Base-by-base conservation (phyloP, 148 eudicot species). In the Oxyria digyna region DNA sequence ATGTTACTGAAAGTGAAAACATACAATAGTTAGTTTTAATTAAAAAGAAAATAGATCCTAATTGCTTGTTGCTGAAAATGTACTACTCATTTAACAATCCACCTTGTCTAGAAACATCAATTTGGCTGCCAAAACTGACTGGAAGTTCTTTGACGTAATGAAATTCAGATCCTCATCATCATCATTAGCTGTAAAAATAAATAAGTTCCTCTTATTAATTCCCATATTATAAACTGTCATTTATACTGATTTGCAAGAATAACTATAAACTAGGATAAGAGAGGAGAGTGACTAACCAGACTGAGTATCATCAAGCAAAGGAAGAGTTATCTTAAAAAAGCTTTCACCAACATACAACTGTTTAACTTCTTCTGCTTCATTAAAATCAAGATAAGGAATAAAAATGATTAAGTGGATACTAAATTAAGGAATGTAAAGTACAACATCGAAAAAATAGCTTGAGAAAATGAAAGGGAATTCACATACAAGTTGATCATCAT, bases 401-500 rank as follows among this genome's bases (percentile, higher is more conserved):
- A 59, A 59, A 29, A 29, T 27, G 38, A 31, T 31, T 59, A 2
- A 9, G 37, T 59, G 20, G 20, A 4, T 59, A 0, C 35, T 14
- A 14, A 18, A 59, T 6, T 29, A 27, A 14, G 65, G 37, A 59
- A 29, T 14, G 15, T 15, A 40, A 20, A 55, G 43, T 68, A 70
- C 32, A 71, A 66, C 26, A 38, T 21, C 42, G 11, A 67, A 42
- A 29, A 43, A 55, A 17, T 17, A 62, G 42, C 38, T 2, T 0
- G 29, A n/a, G 15, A 17, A 37, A 8, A 67, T 49, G 65, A 35
- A 69, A 37, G 24, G 42, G 63, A 67, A n/a, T 74, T 31, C 38
- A 78, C 92, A 73, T 73, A 94, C 99, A 69, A 64, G 71, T 50
- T 90, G 75, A 74, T 89, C 96, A 71, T 89, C 96, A 75, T 90